These are phyloP conservation scores for Chlorella sp. DNA, from an alignment of 139 green algal genomes.

Conservation along the genomic window DNA sequence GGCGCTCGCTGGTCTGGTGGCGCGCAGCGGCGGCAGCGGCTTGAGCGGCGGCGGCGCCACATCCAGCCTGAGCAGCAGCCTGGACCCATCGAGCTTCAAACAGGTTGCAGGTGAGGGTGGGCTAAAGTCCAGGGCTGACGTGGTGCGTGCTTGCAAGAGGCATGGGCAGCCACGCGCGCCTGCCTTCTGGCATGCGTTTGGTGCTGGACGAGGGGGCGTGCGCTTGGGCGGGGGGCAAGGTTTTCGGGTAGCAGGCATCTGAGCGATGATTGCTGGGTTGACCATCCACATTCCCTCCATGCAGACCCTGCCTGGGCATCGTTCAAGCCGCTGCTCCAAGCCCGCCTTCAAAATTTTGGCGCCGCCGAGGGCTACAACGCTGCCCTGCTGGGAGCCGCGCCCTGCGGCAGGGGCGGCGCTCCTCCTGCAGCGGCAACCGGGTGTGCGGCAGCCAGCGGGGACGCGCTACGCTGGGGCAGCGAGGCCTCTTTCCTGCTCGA, in stretches of 20 bases:
- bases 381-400: neutral
- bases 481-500: neutral
- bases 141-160: too few relatives aligned
- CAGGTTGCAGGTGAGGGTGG: neutral
- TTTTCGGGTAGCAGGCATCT: too few relatives aligned
- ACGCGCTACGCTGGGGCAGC: constrained; percentile 20
- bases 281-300: neutral
- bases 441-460: neutral
- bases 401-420: neutral
- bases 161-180: too few relatives aligned
- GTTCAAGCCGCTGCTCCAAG: neutral
- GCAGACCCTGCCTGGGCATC: constrained; percentile 4
- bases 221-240: too few relatives aligned
- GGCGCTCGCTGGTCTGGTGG: constrained; percentile 3
- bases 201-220: too few relatives aligned
- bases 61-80: neutral
- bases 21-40: neutral
- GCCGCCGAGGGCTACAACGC: constrained; percentile 19
- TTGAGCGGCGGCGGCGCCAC: neutral
- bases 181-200: too few relatives aligned
- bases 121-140: too few relatives aligned
- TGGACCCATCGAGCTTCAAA: too few relatives aligned
- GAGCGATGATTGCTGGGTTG: too few relatives aligned
- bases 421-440: neutral
- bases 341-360: constrained; percentile 35